Percentiles rank a stretch among this genome's conserved stretches.
phyloP scores from a whole-genome alignment of 176 grass and related monocot genomes.

The Carex kokanica region DNA sequence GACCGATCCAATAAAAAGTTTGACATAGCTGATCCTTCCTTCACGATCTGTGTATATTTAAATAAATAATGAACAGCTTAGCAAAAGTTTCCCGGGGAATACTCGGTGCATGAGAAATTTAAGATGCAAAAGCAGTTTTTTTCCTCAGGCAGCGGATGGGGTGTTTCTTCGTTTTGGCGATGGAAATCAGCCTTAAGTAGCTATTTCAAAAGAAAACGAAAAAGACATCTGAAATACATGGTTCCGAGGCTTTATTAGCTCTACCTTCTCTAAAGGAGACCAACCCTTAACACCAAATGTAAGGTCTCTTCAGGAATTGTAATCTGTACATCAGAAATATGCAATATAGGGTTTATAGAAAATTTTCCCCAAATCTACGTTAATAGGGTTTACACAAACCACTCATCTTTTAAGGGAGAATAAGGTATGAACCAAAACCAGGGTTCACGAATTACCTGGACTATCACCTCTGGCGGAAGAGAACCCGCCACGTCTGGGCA shows the following conservation, averaged over 20 bases:
- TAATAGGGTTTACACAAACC: conserved; percentile 2
- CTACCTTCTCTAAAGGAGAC: neutral
- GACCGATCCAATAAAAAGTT: no score
- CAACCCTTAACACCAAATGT: neutral
- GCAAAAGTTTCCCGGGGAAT: no score
- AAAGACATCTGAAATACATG: neutral
- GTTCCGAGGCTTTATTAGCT: neutral
- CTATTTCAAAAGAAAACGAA: neutral
- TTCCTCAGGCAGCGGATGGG: neutral
- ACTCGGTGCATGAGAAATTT: conserved; percentile 12
- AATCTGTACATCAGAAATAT: neutral
- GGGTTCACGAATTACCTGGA: conserved; percentile 18
- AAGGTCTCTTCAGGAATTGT: neutral
- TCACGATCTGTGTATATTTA: no score
- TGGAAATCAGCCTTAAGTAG: neutral
- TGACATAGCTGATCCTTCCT: no score
- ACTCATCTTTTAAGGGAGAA: neutral
- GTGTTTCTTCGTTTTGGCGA: neutral
- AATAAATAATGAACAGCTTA: no score
- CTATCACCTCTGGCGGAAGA: conserved; percentile 15
- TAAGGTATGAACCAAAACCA: neutral
- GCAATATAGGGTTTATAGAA: neutral
- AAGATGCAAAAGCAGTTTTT: neutral
- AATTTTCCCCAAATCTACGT: neutral
- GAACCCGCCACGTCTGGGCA: neutral